These are phyloP conservation scores for Fusarium sp. DNA, from an alignment of 2,329 filamentous ascomycete species.

Conservation along the genomic window DNA sequence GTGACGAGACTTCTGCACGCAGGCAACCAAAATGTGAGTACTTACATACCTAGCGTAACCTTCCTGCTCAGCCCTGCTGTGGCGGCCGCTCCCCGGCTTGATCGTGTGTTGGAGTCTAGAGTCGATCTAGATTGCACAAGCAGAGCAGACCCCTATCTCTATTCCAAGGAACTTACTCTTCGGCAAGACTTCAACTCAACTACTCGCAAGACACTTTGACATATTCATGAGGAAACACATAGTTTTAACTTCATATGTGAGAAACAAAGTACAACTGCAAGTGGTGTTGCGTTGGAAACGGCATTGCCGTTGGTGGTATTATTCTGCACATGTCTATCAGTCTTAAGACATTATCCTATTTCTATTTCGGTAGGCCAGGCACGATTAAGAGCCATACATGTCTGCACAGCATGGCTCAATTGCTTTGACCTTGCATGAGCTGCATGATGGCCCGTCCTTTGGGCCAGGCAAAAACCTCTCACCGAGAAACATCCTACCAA, in stretches of 20 bases:
- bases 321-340: background rate
- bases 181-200: background rate
- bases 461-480: background rate
- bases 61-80: background rate
- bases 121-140: background rate
- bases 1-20: background rate
- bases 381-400: background rate
- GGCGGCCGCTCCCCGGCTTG: constrained; percentile 19
- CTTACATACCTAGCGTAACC: background rate
- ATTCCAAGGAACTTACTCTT: background rate
- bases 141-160: background rate
- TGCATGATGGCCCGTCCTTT: background rate
- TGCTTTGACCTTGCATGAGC: background rate
- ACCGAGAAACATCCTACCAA: background rate
- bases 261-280: background rate
- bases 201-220: background rate
- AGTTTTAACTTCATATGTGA: background rate
- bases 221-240: background rate
- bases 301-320: background rate
- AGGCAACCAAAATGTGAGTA: background rate
- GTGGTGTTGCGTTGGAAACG: background rate
- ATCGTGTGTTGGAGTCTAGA: background rate
- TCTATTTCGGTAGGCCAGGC: background rate
- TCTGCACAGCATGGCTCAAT: background rate
- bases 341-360: background rate